These are phyloP conservation scores for Nigrospora osmanthi DNA, from an alignment of 2,329 filamentous ascomycete genomes.

Conservation along the genomic window DNA sequence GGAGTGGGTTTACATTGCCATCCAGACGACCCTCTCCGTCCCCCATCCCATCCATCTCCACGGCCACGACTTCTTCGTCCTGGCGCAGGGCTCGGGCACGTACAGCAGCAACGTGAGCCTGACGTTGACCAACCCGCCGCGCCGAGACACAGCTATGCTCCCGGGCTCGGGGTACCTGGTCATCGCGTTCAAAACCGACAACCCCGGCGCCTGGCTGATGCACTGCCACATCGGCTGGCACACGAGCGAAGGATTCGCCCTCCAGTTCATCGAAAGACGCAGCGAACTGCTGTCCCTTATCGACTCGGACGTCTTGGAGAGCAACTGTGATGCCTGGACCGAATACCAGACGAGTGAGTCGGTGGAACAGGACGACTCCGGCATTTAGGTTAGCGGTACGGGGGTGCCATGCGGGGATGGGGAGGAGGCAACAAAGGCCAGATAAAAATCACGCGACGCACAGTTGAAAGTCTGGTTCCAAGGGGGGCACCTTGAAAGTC, in stretches of 20 bases:
- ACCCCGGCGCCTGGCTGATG: conserved; percentile 29
- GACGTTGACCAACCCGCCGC: conserved; percentile 33
- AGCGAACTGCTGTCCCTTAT: conserved; percentile 15
- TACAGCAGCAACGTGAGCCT: conserved; percentile 18
- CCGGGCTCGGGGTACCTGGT: conserved; percentile 36
- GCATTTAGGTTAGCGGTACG: conserved; percentile 12
- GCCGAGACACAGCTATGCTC: conserved; percentile 39
- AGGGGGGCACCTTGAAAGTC: too few species aligned
- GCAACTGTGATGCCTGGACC: conserved; percentile 16
- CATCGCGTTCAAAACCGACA: conserved; percentile 41
- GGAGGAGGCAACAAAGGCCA: neutral
- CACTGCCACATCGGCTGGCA: conserved; percentile 41
- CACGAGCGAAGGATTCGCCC: conserved; percentile 35
- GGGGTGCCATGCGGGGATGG: neutral
- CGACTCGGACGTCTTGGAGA: conserved; percentile 13
- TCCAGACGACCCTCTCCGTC: conserved; percentile 19
- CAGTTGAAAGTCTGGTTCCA: too few species aligned
- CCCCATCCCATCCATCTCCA: conserved; percentile 32
- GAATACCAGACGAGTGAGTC: conserved; percentile 11
- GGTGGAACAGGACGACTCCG: conserved; percentile 18
- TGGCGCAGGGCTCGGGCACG: conserved; percentile 20
- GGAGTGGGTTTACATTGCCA: conserved; percentile 25
- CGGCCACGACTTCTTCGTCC: conserved; percentile 33
- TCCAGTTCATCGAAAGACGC: conserved; percentile 38
- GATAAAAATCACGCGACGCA: too few species aligned